phyloP scores from a whole-genome alignment of 2,329 filamentous ascomycete species.

The Stachybotrys chartarum region DNA sequence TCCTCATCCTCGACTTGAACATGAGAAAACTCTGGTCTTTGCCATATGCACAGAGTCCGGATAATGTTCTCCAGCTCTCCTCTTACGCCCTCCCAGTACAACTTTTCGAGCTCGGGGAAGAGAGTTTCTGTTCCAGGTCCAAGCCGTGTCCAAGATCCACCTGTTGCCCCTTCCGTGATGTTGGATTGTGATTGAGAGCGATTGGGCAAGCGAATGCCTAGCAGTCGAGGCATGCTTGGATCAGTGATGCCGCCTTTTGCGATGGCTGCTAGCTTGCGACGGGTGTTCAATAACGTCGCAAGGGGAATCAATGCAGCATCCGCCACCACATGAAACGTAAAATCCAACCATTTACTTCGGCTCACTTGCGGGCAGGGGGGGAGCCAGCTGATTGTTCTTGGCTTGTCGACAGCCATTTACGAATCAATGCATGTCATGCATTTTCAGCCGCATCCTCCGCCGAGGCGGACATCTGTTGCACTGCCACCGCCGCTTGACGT shows the following conservation, averaged over 20 bases:
- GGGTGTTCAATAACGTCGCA: too few species aligned
- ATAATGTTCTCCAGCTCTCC: slow-evolving; percentile 26
- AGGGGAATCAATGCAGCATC: too few species aligned
- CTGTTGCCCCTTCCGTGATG: background rate
- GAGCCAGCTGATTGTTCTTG: too few species aligned
- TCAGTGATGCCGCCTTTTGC: background rate
- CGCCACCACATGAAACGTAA: too few species aligned
- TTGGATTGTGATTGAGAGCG: background rate
- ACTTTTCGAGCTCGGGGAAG: slow-evolving; percentile 2
- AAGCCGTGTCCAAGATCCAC: background rate
- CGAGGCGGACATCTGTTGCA: too few species aligned
- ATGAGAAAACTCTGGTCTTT: slow-evolving; percentile 10
- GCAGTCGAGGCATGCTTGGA: background rate
- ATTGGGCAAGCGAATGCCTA: background rate
- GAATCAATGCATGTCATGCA: too few species aligned
- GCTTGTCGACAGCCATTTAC: too few species aligned
- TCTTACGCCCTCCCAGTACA: slow-evolving; percentile 30
- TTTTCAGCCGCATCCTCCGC: too few species aligned
- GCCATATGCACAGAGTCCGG: slow-evolving; percentile 24
- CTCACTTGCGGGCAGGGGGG: too few species aligned
- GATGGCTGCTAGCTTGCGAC: background rate
- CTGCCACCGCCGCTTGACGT: too few species aligned
- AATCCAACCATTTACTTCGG: too few species aligned
- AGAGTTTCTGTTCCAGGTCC: background rate
- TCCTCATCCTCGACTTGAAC: slow-evolving; percentile 15